Conservation (phyloP, 1,139 yeast genomes). For the Kurtzmaniella quercitrusa region DNA sequence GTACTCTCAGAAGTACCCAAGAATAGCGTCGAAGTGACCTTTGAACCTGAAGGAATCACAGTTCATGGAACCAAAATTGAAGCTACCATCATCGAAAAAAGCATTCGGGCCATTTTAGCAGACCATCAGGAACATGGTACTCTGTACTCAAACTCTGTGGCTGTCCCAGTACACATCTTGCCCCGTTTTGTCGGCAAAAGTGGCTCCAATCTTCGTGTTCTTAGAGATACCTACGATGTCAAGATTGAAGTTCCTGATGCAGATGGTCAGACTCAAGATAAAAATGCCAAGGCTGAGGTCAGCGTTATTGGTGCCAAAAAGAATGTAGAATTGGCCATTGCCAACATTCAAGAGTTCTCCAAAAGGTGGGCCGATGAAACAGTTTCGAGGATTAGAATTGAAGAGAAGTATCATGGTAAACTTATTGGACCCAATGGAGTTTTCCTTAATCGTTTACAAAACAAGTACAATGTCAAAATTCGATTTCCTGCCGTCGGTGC, state of each 20-base stretch:
- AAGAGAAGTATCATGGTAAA: conserved; percentile 73
- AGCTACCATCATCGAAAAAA: conserved; percentile 50
- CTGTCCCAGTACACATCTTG: conserved; percentile 64
- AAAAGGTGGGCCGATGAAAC: conserved; percentile 84
- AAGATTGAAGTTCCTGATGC: conserved; percentile 59
- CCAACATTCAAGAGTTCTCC: conserved; percentile 52
- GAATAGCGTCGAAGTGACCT: conserved; percentile 36
- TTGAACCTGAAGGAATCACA: conserved; percentile 48
- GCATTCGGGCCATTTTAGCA: conserved; percentile 50
- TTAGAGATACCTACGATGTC: conserved; percentile 78
- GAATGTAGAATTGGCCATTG: conserved; percentile 73
- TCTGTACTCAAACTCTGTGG: conserved; percentile 46
- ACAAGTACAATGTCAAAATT: conserved; percentile 80
- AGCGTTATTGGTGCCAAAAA: conserved; percentile 71
- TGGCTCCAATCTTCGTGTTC: conserved; percentile 66
- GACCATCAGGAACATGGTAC: conserved; percentile 64
- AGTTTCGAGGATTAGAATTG: conserved; percentile 61
- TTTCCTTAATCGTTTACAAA: conserved; percentile 81
- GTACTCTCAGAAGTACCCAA: conserved; percentile 38
- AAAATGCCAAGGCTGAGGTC: conserved; percentile 51
- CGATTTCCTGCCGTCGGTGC: conserved; percentile 58
- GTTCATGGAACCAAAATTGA: conserved; percentile 61
- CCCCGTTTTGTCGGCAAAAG: conserved; percentile 87
- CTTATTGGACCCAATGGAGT: conserved; percentile 83
- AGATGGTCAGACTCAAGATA: conserved; percentile 23